Evolutionary conservation across 371 early-diverging fungal species (phyloP), one percentile per base, ranked within the genome.

Genomic region (Smittium culicis): DNA sequence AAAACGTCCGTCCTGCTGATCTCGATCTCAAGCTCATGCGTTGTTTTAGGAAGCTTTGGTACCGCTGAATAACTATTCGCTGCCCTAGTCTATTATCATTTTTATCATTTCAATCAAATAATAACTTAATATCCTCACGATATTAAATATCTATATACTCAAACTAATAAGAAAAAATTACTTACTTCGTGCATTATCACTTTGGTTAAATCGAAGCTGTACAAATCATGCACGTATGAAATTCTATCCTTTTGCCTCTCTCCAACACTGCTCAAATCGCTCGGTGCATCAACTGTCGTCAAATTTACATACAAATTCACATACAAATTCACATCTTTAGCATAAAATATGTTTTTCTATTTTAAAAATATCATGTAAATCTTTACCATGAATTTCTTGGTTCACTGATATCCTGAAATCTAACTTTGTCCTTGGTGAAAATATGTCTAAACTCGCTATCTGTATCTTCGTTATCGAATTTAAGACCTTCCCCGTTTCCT

Each of bases 321-420:
- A n/a, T n/a, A n/a, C n/a, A n/a, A n/a, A n/a, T n/a, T n/a, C n/a
- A n/a, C n/a, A n/a, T n/a, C n/a, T n/a, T n/a, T n/a, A n/a, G n/a
- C n/a, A n/a, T n/a, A n/a, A n/a, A n/a, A n/a, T n/a, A n/a, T n/a
- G n/a, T n/a, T n/a, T n/a, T n/a, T n/a, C n/a, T n/a, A n/a, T n/a
- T n/a, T n/a, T n/a, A n/a, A n/a, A n/a, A n/a, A n/a, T n/a, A n/a
- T n/a, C n/a, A 45, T 45, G 8, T 8, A 45, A 45, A 45, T 20
- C 14, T 28, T 11, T 56, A 66, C 67, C 77, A 66, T 86, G 85
- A 0, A 68, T 71, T 81, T 89, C 90, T 35, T 81, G 64, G 67
- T 86, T 89, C 68, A 88, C 82, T 0, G 88, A 82, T 64, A 89
- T 83, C 59, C 90, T 80, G 68, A 81, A 88, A 69, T 89, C 90